A percentile compares a stretch with the other conserved stretches of the same genome.
Evolutionary conservation across 192 early-diverging fungal species (phyloP).

Genomic region (Mortierella alpina): DNA sequence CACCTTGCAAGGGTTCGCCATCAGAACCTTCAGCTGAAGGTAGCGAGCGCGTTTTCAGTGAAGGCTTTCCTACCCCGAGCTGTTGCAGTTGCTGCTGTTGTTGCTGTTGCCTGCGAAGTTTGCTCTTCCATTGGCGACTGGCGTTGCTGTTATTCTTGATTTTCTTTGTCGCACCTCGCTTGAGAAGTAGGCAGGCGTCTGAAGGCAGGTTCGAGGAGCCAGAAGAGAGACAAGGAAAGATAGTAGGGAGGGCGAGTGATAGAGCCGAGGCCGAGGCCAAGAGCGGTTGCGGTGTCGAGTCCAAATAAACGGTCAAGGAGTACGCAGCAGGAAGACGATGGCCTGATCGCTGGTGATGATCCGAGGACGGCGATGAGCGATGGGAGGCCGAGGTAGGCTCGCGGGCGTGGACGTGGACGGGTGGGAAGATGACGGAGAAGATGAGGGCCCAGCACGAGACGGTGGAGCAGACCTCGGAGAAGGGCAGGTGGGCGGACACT

Average conservation of each 20-base stretch:
- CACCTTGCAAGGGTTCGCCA: too few species aligned
- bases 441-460: conserved; percentile 50
- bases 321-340: background rate
- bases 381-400: background rate
- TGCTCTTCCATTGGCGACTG: too few species aligned
- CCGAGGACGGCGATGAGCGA: background rate
- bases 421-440: conserved; percentile 43
- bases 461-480: conserved; percentile 47
- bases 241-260: background rate
- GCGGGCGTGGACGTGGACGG: conserved; percentile 15
- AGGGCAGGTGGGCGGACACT: conserved; percentile 28
- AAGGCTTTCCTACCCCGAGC: too few species aligned
- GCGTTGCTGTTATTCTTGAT: too few species aligned
- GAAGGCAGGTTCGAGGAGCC: too few species aligned
- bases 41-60: too few species aligned
- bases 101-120: too few species aligned
- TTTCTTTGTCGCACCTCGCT: too few species aligned
- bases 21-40: too few species aligned
- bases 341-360: background rate
- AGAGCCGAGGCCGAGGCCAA: conserved; percentile 5
- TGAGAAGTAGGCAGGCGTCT: too few species aligned
- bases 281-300: conserved; percentile 3
- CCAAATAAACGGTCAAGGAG: conserved; percentile 26
- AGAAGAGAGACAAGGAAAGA: too few species aligned
- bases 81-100: too few species aligned